Evolutionary conservation across 345 rosid genomes (phyloP).

Genomic region (Adansonia digitata): DNA sequence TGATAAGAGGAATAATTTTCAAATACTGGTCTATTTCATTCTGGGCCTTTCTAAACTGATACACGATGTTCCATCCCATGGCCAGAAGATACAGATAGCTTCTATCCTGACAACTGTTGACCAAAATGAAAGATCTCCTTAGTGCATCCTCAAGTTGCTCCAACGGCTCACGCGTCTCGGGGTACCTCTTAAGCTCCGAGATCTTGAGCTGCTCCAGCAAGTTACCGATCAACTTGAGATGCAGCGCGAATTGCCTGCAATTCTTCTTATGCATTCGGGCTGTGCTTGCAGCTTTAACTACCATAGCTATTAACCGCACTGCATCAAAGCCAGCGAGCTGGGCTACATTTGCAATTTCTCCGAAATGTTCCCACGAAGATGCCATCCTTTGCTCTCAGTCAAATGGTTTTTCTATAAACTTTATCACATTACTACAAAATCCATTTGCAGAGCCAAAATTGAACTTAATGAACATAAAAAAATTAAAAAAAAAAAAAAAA

Average conservation of each 20-base stretch:
- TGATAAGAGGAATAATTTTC: constrained; percentile 87
- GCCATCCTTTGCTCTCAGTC: constrained; percentile 43
- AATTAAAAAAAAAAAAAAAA: too few species aligned
- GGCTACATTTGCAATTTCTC: constrained; percentile 72
- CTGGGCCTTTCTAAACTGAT: constrained; percentile 92
- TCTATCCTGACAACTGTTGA: constrained; percentile 83
- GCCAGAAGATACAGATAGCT: constrained; percentile 94
- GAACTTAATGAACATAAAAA: background rate
- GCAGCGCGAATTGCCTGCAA: constrained; percentile 90
- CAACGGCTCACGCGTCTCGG: constrained; percentile 93
- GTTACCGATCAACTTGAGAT: constrained; percentile 84
- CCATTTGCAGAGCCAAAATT: constrained; percentile 23
- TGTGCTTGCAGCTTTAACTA: constrained; percentile 75
- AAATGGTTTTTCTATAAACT: constrained; percentile 56
- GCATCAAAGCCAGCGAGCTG: constrained; percentile 90
- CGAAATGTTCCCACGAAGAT: constrained; percentile 66
- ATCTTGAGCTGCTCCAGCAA: constrained; percentile 82
- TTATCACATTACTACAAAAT: constrained; percentile 56
- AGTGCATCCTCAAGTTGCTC: constrained; percentile 95
- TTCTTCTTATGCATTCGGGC: constrained; percentile 97
- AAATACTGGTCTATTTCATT: constrained; percentile 90
- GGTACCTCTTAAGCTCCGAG: constrained; percentile 88
- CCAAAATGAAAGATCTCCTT: constrained; percentile 74
- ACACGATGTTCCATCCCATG: constrained; percentile 99
- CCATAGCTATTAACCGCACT: constrained; percentile 67